phyloP scores from a whole-genome alignment of 1,284 basidiomycete species.

The Amylostereum areolatum region DNA sequence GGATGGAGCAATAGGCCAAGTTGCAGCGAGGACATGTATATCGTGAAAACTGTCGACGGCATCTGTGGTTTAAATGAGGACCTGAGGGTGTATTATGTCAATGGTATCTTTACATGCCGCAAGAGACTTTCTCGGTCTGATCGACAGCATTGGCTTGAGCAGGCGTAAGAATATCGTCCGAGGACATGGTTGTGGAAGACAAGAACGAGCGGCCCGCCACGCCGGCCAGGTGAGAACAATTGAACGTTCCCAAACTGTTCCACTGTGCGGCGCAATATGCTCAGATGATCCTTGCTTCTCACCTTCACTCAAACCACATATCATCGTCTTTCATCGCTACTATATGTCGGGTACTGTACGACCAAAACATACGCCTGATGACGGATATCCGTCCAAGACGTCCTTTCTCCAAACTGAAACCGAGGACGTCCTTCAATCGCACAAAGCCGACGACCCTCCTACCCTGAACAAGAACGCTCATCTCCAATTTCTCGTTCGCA shows the following conservation, averaged over 20 bases:
- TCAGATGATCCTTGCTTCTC: too few relatives aligned
- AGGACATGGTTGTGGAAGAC: too few relatives aligned
- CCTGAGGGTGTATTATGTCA: slow-evolving; percentile 3
- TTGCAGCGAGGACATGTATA: slow-evolving; percentile 82
- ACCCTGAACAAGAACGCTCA: slow-evolving; percentile 54
- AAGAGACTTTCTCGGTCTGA: slow-evolving; percentile 19
- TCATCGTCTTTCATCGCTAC: too few relatives aligned
- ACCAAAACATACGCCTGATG: slow-evolving; percentile 32
- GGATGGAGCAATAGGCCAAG: slow-evolving; percentile 70
- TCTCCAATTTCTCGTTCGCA: slow-evolving; percentile 62
- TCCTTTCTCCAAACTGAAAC: slow-evolving; percentile 62
- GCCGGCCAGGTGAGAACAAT: too few relatives aligned
- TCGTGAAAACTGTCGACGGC: slow-evolving; percentile 65
- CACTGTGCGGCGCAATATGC: too few relatives aligned
- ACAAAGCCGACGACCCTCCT: slow-evolving; percentile 29
- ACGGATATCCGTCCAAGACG: slow-evolving; percentile 60
- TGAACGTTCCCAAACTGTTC: too few relatives aligned
- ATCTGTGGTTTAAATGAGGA: slow-evolving; percentile 37
- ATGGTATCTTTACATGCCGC: slow-evolving; percentile 28
- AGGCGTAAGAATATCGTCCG: slow-evolving; percentile 3
- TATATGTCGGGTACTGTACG: too few relatives aligned
- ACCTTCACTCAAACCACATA: too few relatives aligned
- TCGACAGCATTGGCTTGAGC: slow-evolving; percentile 7
- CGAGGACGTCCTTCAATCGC: slow-evolving; percentile 52
- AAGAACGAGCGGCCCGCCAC: too few relatives aligned